These are phyloP conservation scores for Lachancea fermentati DNA, from an alignment of 805 yeast species.

Conservation along the genomic window DNA sequence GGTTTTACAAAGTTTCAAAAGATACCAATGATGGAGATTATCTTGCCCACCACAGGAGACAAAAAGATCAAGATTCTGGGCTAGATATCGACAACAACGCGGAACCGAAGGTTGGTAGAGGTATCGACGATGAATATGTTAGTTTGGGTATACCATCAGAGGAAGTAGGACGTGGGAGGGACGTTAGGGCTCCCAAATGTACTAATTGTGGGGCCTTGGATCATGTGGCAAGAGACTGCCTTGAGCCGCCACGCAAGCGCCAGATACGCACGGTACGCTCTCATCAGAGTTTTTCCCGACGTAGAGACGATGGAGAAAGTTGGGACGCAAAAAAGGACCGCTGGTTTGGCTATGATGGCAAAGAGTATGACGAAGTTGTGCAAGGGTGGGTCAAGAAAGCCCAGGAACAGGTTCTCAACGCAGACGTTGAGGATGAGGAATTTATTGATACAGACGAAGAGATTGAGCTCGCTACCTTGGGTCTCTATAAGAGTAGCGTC, in stretches of 20 bases:
- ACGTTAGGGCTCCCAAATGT: slow-evolving; percentile 30
- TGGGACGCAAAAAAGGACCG: slow-evolving; percentile 74
- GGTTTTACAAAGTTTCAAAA: slow-evolving; percentile 24
- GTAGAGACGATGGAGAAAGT: slow-evolving; percentile 19
- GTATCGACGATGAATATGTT: slow-evolving; percentile 46
- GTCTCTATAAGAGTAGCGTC: slow-evolving; percentile 25
- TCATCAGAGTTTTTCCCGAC: background rate
- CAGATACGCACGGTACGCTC: background rate
- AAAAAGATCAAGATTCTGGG: slow-evolving; percentile 30
- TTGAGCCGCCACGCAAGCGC: slow-evolving; percentile 47
- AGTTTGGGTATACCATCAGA: background rate
- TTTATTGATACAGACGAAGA: slow-evolving; percentile 39
- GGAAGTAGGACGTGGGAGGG: slow-evolving; percentile 18
- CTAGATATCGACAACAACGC: slow-evolving; percentile 40
- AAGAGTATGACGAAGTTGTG: slow-evolving; percentile 52
- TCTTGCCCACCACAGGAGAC: slow-evolving; percentile 50
- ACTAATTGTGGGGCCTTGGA: slow-evolving; percentile 52
- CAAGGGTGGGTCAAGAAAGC: slow-evolving; percentile 40
- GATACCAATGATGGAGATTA: slow-evolving; percentile 33
- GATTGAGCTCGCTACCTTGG: slow-evolving; percentile 38
- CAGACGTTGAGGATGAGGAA: slow-evolving; percentile 12
- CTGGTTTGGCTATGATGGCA: slow-evolving; percentile 73
- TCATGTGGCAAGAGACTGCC: slow-evolving; percentile 49
- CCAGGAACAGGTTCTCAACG: slow-evolving; percentile 12
- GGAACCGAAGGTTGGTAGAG: slow-evolving; percentile 50